Conservation (phyloP, 768 basidiomycete genomes). For the Sistotremastrum niveocremeum region DNA sequence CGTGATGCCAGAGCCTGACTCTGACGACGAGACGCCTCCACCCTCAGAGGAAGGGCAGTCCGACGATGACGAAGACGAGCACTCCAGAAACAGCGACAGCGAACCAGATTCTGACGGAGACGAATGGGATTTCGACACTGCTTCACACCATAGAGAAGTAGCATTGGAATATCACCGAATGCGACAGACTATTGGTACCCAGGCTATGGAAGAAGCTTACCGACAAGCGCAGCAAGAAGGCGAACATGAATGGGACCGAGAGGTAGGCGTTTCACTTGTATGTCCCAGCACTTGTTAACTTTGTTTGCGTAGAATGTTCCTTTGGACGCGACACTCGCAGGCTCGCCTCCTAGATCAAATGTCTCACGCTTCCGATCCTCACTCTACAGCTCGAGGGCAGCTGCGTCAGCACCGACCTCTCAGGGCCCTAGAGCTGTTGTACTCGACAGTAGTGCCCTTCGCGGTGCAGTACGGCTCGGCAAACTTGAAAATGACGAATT, state of each 20-base stretch:
- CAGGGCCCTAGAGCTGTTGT: no score
- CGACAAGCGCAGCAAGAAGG: conserved; percentile 27
- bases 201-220: conserved; percentile 37
- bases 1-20: conserved; percentile 13
- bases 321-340: conserved; percentile 27
- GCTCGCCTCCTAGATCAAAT: conserved; percentile 29
- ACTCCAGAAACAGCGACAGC: conserved; percentile 6
- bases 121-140: conserved; percentile 45
- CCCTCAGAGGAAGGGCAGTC: conserved; percentile 4
- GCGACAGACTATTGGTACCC: conserved; percentile 40
- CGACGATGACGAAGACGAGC: conserved; percentile 16
- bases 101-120: conserved; percentile 35
- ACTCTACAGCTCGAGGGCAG: neutral
- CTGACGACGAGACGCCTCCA: conserved; percentile 10
- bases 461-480: conserved; percentile 17
- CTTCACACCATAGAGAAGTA: conserved; percentile 61
- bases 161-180: conserved; percentile 57
- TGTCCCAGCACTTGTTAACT: neutral
- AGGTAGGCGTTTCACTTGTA: conserved; percentile 19
- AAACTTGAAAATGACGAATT: conserved; percentile 16
- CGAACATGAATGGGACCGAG: conserved; percentile 30
- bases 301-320: conserved; percentile 24
- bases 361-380: conserved; percentile 39
- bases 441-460: conserved; percentile 12
- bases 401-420: conserved; percentile 2